Evolutionary conservation across 2,329 filamentous ascomycete species (phyloP), one percentile per base, ranked within the genome.

Genomic region (Geosmithia morbida): DNA sequence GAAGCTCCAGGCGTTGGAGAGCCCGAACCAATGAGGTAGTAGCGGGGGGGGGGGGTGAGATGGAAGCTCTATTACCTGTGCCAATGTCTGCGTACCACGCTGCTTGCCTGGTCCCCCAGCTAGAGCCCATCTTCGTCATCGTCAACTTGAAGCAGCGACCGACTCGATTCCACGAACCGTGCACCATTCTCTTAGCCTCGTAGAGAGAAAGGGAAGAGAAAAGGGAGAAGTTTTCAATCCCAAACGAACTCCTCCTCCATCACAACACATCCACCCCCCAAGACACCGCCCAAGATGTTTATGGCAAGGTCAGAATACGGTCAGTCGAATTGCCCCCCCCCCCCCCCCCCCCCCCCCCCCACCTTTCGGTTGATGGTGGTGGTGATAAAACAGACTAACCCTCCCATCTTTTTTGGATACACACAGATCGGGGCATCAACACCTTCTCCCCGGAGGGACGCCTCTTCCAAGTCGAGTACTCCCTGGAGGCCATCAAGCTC

Each of bases 381-480:
- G 22, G 22, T 26, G 22, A 26, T 26, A 8, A 37, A 11, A 18
- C 16, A 3, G 18, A 30, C 44, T 46, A 46, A 46, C 18, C 20
- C 40, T 29, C 20, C 40, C 45, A 8, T 8, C 22, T 26, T 26
- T 26, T 26, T 26, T n/a, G n/a, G n/a, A n/a, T n/a, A 26, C 22
- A n/a, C n/a, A n/a, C 57, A 96, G 89, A 97, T 75, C 88, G 90
- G 69, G 90, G 90, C 62, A 96, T 97, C 80, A 97, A 96, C 79
- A 98, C 92, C 78, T 98, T 98, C 80, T 98, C 92, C 59, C 92
- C 92, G 51, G 92, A 98, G 79, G 92, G 92, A 62, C 92, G 92
- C 70, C 86, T 98, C 67, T 98, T 98, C 79, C 92, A 98, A 75
- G 92, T 98, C 74, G 92, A 98, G 84, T 98, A 98, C 81, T 97